Evolutionary conservation across 352 stramenopile genomes (phyloP).

Genomic region (Phytopythium sindhum): DNA sequence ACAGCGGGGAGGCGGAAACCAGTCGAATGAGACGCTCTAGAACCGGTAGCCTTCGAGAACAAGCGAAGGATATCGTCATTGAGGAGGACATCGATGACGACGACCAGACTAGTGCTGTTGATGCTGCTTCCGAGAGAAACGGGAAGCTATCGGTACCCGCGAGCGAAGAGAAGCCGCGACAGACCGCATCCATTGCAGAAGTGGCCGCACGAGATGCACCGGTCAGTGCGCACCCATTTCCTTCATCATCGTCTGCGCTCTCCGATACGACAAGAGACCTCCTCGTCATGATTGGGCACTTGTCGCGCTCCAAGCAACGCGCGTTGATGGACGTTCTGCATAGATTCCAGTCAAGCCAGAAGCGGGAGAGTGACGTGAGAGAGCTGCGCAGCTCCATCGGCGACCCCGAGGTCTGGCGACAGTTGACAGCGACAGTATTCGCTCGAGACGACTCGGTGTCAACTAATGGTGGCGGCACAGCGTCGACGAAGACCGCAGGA

Average conservation of each 20-base stretch:
- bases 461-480: neutral
- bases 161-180: neutral
- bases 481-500: neutral
- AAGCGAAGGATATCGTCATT: conserved; percentile 24
- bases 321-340: conserved; percentile 56
- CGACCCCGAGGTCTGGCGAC: conserved; percentile 72
- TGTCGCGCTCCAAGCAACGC: conserved; percentile 66
- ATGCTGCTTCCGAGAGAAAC: neutral
- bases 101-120: neutral
- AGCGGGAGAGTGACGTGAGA: conserved; percentile 47
- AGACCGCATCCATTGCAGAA: neutral
- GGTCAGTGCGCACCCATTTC: neutral
- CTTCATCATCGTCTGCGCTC: conserved; percentile 13
- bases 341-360: conserved; percentile 55
- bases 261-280: conserved; percentile 60
- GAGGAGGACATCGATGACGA: conserved; percentile 4
- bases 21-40: neutral
- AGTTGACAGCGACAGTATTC: conserved; percentile 42
- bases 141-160: neutral
- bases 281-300: conserved; percentile 60
- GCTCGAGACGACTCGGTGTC: neutral
- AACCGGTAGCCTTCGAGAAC: neutral
- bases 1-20: neutral
- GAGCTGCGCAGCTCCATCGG: conserved; percentile 57
- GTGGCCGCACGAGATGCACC: neutral